Evolutionary conservation across 164 flowering plant species (phyloP), one percentile per base, ranked within the genome.

Genomic region (Akebia trifoliata): DNA sequence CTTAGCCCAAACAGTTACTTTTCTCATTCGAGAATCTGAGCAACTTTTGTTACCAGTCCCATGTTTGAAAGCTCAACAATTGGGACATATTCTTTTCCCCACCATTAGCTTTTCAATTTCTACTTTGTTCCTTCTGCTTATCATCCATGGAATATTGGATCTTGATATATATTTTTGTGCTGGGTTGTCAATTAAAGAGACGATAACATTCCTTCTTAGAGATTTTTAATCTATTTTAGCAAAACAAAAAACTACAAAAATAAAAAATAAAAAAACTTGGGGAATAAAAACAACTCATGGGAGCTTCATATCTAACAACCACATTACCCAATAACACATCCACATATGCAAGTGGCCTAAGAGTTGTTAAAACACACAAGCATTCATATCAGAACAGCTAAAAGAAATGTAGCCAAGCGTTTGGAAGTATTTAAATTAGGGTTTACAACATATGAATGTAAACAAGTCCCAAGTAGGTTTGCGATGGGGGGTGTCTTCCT

Each of bases 391-490:
- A 45, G 6, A 21, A 8, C 11, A 66, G 7, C 14, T 49, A 31
- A 35, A 38, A n/a, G 15, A 20, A 40, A 37, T 4, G 31, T 45
- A 57, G 60, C 48, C 49, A 68, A 53, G 43, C 64, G 20, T 59
- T 24, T 50, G 22, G 58, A 25, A 50, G 57, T 44, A 46, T 17
- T 52, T 45, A 17, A 63, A 60, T 59, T 60, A 55, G 22, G 54
- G 28, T 59, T n/a, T 42, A 63, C 61, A 59, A 38, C 54, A 35
- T 63, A 59, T 54, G 63, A 57, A 61, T 65, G 52, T 61, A 45
- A 63, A 20, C 61, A 46, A 20, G 54, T 55, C 45, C 30, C n/a
- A 17, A 40, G 24, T 40, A 25, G 29, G 43, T 22, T 54, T 32
- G 31, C 42, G 49, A 30, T 24, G 60, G 45, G 14, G 44, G 51